Conservation (phyloP, 1,139 yeast species). For the Kazachstania sp. region DNA sequence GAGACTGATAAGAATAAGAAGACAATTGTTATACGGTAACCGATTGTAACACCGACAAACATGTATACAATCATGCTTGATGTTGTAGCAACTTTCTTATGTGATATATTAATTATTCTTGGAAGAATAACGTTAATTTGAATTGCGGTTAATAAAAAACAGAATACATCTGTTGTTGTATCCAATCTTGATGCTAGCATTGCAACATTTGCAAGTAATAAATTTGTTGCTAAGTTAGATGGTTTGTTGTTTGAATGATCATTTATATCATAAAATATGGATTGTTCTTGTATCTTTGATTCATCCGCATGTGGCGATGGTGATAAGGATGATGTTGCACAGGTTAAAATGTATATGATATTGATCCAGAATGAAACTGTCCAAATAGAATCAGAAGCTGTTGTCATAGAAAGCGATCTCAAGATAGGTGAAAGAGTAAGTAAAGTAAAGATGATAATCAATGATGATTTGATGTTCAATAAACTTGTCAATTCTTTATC, state of each 20-base stretch:
- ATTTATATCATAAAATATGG: conserved; percentile 3
- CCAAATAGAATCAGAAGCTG: conserved; percentile 95
- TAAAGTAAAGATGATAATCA: conserved; percentile 59
- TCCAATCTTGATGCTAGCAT: conserved; percentile 79
- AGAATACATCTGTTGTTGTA: conserved; percentile 69
- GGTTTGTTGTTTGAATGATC: conserved; percentile 5
- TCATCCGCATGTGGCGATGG: conserved; percentile 12
- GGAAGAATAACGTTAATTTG: conserved; percentile 29
- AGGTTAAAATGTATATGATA: conserved; percentile 5
- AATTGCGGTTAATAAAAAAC: conserved; percentile 39
- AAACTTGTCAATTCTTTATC: conserved; percentile 5
- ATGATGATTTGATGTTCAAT: conserved; percentile 46
- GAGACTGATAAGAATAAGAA: conserved; percentile 15
- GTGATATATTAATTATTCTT: conserved; percentile 14
- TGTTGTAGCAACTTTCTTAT: conserved; percentile 8
- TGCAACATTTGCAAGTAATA: conserved; percentile 78
- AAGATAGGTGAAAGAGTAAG: conserved; percentile 81
- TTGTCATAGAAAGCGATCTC: conserved; percentile 77
- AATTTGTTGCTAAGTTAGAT: conserved; percentile 69
- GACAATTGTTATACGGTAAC: conserved; percentile 18
- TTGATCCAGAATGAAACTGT: conserved; percentile 76
- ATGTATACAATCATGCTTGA: conserved; percentile 22
- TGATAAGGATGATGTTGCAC: conserved; percentile 8
- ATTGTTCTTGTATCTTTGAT: background rate
- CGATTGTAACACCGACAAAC: conserved; percentile 19